Evolutionary conservation across 2,329 filamentous ascomycete species (phyloP).

Genomic region (Aspergillus jensenii): DNA sequence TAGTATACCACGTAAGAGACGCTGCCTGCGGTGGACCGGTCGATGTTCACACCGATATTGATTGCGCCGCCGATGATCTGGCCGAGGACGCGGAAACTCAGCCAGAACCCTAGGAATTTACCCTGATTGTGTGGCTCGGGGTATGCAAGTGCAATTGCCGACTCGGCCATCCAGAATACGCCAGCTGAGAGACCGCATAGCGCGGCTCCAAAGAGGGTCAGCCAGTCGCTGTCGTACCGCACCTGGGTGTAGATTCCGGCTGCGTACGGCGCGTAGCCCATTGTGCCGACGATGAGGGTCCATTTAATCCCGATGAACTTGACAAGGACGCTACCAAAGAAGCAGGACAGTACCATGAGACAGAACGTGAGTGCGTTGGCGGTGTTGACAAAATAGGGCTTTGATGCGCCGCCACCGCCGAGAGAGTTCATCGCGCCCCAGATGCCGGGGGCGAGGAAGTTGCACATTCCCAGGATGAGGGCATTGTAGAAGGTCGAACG

Average conservation of each 20-base stretch:
- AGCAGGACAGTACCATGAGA: conserved; percentile 71
- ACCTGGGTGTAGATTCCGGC: conserved; percentile 73
- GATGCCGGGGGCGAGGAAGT: conserved; percentile 69
- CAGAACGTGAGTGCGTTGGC: conserved; percentile 72
- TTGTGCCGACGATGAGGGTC: conserved; percentile 68
- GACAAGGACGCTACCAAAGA: conserved; percentile 63
- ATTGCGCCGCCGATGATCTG: conserved; percentile 72
- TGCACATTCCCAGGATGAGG: conserved; percentile 68
- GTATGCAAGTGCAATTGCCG: conserved; percentile 70
- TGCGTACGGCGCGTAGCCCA: conserved; percentile 70
- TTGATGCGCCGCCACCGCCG: conserved; percentile 66
- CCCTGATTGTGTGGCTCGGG: conserved; percentile 69
- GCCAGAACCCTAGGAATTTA: conserved; percentile 67
- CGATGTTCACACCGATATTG: conserved; percentile 65
- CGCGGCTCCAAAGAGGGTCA: conserved; percentile 66
- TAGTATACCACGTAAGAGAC: conserved; percentile 69
- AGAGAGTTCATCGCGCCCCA: conserved; percentile 74
- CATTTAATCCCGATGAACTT: conserved; percentile 69
- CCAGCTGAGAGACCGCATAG: conserved; percentile 70
- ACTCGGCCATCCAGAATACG: conserved; percentile 74
- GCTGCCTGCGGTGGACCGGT: conserved; percentile 58
- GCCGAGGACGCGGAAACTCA: conserved; percentile 60
- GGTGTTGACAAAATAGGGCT: conserved; percentile 66
- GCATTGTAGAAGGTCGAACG: conserved; percentile 72
- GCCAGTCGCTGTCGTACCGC: conserved; percentile 67